Conservation (phyloP, 148 eudicot genomes). For the Hydrangea macrophylla region DNA sequence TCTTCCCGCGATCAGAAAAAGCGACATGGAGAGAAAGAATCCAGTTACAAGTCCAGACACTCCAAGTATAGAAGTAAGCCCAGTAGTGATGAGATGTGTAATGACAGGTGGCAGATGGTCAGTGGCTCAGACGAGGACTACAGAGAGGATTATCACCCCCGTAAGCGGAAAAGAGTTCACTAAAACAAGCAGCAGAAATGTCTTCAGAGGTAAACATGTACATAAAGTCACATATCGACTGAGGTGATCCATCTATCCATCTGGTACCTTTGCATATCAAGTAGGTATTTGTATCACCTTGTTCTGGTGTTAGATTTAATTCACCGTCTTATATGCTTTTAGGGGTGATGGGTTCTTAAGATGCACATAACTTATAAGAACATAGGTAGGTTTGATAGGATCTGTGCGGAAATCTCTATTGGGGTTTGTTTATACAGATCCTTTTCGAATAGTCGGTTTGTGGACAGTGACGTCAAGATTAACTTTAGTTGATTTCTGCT, state of each 20-base stretch:
- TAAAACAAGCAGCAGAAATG: slow-evolving; percentile 27
- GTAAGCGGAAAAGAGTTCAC: slow-evolving; percentile 42
- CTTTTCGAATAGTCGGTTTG: slow-evolving; percentile 31
- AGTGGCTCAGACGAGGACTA: slow-evolving; percentile 33
- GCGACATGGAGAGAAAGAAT: slow-evolving; percentile 20
- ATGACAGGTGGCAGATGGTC: slow-evolving; percentile 36
- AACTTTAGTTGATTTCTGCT: slow-evolving; percentile 30
- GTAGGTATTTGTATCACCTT: slow-evolving; percentile 20
- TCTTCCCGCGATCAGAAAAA: slow-evolving; percentile 28
- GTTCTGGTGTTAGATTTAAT: slow-evolving; percentile 9
- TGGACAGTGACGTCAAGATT: slow-evolving; percentile 39
- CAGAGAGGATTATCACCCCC: slow-evolving; percentile 30
- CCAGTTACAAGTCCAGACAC: slow-evolving; percentile 25
- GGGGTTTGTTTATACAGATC: slow-evolving; percentile 49
- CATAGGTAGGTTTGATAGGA: slow-evolving; percentile 22
- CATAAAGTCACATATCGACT: slow-evolving; percentile 23
- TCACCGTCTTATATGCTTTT: slow-evolving; percentile 1
- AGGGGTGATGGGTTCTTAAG: slow-evolving; percentile 10
- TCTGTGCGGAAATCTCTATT: slow-evolving; percentile 29
- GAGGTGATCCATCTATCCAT: slow-evolving; percentile 26
- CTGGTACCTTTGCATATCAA: slow-evolving; percentile 21
- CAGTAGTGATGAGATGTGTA: slow-evolving; percentile 16
- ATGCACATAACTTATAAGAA: slow-evolving; percentile 22
- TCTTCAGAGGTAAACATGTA: slow-evolving; percentile 51
- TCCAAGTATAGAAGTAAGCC: slow-evolving; percentile 23